Base-by-base conservation (phyloP, 108 stramenopile genomes). In the Pseudonitzschia multiseries region DNA sequence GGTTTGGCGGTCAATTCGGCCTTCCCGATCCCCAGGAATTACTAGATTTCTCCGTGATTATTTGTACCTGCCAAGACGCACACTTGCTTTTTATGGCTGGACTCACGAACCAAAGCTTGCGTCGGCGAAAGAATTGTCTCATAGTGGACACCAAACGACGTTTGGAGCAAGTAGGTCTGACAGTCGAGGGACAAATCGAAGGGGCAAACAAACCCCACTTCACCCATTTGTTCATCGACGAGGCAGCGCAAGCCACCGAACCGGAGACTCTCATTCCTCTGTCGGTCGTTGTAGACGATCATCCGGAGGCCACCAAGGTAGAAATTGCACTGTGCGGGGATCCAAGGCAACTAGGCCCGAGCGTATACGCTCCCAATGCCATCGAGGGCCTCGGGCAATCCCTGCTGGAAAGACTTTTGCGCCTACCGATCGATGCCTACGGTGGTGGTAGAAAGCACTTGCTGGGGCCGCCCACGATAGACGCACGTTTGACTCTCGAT, bases 231-330 rank as follows among this genome's bases (percentile, higher is more conserved):
- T 92, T 89, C 59, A 69, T 92, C 26, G 90, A 92, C 48, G 90
- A 92, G 66, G 86, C 90, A 21, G 86, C 88, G 0, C 88, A 92
- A 81, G 90, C 90, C n/a, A 89, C 83, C 14, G 90, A 92, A 60
- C 86, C 90, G 18, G 90, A 92, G 67, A 72, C 78, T 13, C 54
- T 87, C 15, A 80, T 85, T 59, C 88, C 90, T 6, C 29, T 92
- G 24, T 84, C 83, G 31, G 81, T 86, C 41, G 90, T 92, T n/a
- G 75, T 87, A 10, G 87, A 91, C 73, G 83, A 85, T 65, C 42
- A 57, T 48, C 75, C 79, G 13, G 85, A 81, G 14, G 71, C 62
- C 17, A 68, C 57, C 36, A 87, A 87, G 53, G 85, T 76, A 17
- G 90, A 92, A 67, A 81, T 92, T 48, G 86, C 78, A 5, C 52